Evolutionary conservation across 208 protist genomes (phyloP), one percentile per base, ranked within the genome.

Genomic region (Trypanosoma rangeli): DNA sequence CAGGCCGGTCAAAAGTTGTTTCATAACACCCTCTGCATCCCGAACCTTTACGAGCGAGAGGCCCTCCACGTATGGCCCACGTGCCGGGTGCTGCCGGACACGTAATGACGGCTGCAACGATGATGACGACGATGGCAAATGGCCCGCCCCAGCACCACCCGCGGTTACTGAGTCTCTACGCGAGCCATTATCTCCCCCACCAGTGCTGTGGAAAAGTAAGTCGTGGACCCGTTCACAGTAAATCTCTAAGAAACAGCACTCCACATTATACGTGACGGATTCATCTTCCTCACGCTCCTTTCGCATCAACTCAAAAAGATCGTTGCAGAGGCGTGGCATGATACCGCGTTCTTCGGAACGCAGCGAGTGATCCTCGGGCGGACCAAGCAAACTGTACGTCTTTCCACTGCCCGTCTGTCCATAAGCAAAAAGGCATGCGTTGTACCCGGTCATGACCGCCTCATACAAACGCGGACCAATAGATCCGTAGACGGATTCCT

Each of bases 341-440:
- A 96, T 83, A 0, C 91, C 91, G 9, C 78, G 79, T 42, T 96
- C 90, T 33, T 61, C 76, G 2, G 70, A 72, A 15, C 63, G 26
- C n/a, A 80, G 37, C 0, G 60, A 37, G n/a, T 84, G 44, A 24
- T 64, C 53, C 16, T 86, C 84, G 1, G 76, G 53, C 5, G 83
- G 74, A 18, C 93, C 90, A 16, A 96, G 91, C 85, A 97, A 95
- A 78, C 87, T 96, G 74, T 96, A 87, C 37, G 83, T 97, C 76
- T 97, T 97, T 16, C 92, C 92, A 63, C 86, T 92, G 31, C 94
- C 92, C 0, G 94, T 97, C 64, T 97, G 90, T 3, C 92, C 94
- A 60, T 97, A 97, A 10, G 94, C 94, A 64, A 97, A 92, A 0
- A 97, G 49, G 49, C 90, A 97, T 15, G 82, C 76, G 62, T 97